phyloP scores from a whole-genome alignment of 306 rosid species.

The Sicyos edulis region DNA sequence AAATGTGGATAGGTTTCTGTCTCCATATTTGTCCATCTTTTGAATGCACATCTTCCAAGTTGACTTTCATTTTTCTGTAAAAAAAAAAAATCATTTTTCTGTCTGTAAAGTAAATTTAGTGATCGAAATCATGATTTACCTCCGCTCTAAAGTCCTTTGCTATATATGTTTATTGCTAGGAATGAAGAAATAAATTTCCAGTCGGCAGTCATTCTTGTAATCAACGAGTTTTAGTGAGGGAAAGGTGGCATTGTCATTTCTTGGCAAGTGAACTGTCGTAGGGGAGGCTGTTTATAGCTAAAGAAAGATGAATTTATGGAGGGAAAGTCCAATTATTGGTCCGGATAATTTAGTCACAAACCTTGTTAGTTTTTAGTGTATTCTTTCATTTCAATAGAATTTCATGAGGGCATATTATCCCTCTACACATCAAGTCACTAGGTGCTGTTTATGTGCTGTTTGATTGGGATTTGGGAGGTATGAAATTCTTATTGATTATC shows the following conservation, averaged over 20 bases:
- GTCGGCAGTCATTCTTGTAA: background rate
- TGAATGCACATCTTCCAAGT: no score
- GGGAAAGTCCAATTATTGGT: background rate
- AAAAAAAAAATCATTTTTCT: no score
- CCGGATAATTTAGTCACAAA: background rate
- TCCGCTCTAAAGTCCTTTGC: no score
- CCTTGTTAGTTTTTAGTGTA: background rate
- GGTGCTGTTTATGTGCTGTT: background rate
- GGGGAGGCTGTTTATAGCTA: background rate
- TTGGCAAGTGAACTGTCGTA: background rate
- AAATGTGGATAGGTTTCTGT: no score
- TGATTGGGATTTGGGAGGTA: background rate
- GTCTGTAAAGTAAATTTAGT: no score
- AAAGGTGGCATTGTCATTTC: background rate
- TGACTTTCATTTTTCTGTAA: no score
- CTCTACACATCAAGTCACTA: background rate
- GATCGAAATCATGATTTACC: no score
- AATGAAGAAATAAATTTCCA: background rate
- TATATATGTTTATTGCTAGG: background rate
- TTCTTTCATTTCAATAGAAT: background rate
- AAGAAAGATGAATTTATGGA: background rate
- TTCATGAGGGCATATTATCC: background rate
- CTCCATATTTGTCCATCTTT: no score
- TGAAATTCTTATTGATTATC: background rate
- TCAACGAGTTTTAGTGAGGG: background rate